Conservation (phyloP, 1,139 yeast species). For the Yamadazyma triangularis region DNA sequence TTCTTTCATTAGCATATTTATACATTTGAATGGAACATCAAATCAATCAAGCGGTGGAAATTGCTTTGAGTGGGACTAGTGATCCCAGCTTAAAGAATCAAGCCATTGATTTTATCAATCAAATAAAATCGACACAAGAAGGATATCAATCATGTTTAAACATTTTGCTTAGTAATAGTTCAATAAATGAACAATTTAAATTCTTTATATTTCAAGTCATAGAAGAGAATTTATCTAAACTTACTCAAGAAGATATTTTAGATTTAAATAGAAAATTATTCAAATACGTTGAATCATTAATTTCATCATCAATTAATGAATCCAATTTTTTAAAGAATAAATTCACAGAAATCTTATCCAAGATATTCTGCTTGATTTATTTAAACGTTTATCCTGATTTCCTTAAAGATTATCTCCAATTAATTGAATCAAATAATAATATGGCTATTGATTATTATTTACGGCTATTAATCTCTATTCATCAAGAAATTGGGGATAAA, state of each 20-base stretch:
- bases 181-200: constrained; percentile 49
- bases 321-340: constrained; percentile 73
- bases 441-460: constrained; percentile 72
- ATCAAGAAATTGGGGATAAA: constrained; percentile 91
- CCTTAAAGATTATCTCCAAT: constrained; percentile 56
- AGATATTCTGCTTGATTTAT: constrained; percentile 66
- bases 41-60: constrained; percentile 87
- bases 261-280: constrained; percentile 39
- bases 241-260: constrained; percentile 44
- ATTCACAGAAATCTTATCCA: constrained; percentile 68
- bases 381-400: constrained; percentile 59
- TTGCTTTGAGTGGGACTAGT: constrained; percentile 78
- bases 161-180: constrained; percentile 34
- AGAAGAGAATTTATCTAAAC: constrained; percentile 54
- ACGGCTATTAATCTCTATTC: constrained; percentile 70
- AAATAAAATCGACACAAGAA: constrained; percentile 67
- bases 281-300: constrained; percentile 29
- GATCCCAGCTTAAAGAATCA: constrained; percentile 69
- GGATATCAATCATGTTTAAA: constrained; percentile 79
- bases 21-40: constrained; percentile 13
- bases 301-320: constrained; percentile 36
- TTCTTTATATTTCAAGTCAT: constrained; percentile 83
- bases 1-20: too few relatives aligned
- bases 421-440: constrained; percentile 23
- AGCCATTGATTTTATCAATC: constrained; percentile 77